These are phyloP conservation scores for Moesziomyces antarcticus DNA, from an alignment of 1,284 basidiomycete genomes.

Conservation along the genomic window DNA sequence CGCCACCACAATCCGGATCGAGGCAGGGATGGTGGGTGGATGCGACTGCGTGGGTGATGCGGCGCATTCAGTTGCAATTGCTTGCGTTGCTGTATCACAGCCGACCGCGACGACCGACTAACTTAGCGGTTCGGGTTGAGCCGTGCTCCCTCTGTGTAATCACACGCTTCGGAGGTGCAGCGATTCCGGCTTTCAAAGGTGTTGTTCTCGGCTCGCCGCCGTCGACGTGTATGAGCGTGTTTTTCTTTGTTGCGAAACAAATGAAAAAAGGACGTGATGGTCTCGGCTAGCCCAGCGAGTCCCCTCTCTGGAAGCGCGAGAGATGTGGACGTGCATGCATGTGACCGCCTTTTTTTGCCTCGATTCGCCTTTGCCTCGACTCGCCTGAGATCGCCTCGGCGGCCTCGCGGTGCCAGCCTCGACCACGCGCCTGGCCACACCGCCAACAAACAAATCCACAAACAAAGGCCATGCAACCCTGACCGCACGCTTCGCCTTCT, in stretches of 20 bases:
- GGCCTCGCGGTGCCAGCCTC: background rate
- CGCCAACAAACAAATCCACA: conserved; percentile 17
- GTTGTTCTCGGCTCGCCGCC: background rate
- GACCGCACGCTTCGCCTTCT: too few species aligned
- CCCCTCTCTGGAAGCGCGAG: background rate
- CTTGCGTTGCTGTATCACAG: too few species aligned
- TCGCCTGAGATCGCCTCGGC: background rate
- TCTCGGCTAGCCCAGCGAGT: conserved; percentile 14
- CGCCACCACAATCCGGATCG: too few species aligned
- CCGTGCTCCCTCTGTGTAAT: background rate
- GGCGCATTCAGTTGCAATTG: too few species aligned
- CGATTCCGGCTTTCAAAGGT: background rate
- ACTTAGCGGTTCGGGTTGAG: too few species aligned
- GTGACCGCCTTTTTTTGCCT: too few species aligned
- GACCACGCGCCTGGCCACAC: background rate
- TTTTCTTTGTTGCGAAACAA: background rate
- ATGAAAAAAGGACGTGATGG: conserved; percentile 13
- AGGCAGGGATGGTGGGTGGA: too few species aligned
- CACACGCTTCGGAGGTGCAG: background rate
- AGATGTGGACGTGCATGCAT: background rate
- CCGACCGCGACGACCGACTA: too few species aligned
- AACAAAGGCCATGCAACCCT: conserved; percentile 1
- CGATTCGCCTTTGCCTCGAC: too few species aligned
- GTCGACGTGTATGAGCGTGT: background rate
- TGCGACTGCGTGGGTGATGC: too few species aligned